A percentile compares a stretch with the other conserved stretches of the same genome.
Conservation (phyloP, 257 asterid species). For the Coffea eugenioides region DNA sequence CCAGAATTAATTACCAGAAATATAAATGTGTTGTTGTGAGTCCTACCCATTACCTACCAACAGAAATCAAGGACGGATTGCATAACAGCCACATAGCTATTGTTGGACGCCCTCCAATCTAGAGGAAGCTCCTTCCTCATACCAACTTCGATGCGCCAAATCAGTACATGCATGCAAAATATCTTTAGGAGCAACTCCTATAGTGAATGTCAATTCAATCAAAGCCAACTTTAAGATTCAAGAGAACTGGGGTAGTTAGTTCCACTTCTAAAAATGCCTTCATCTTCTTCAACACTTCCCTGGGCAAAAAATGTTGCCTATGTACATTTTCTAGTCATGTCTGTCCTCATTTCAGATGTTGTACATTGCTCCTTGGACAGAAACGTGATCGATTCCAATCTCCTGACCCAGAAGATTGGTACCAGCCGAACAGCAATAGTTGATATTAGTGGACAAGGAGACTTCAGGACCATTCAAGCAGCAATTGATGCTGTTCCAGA, state of each 20-base stretch:
- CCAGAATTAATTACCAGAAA: too few relatives aligned
- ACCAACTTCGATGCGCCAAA: constrained; percentile 3
- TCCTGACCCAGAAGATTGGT: constrained; percentile 40
- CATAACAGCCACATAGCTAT: constrained; percentile 14
- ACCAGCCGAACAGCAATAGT: constrained; percentile 44
- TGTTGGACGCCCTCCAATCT: constrained; percentile 27
- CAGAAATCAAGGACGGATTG: constrained; percentile 1
- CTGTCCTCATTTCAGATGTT: constrained; percentile 25
- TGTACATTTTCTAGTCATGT: constrained; percentile 23
- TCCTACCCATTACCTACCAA: background rate
- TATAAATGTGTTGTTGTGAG: background rate
- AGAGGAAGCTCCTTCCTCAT: constrained; percentile 1
- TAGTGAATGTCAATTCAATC: background rate
- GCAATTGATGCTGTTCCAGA: constrained; percentile 72
- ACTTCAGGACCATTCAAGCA: constrained; percentile 58
- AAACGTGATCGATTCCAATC: constrained; percentile 46
- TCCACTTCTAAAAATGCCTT: constrained; percentile 24
- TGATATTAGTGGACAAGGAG: constrained; percentile 60
- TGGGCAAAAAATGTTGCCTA: constrained; percentile 17
- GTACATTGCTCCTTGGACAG: constrained; percentile 39
- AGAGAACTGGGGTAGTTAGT: background rate
- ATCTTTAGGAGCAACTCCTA: background rate
- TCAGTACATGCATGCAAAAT: background rate
- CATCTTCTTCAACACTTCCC: constrained; percentile 8
- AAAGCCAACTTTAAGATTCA: background rate